Conservation (phyloP, 768 basidiomycete species). For the Hericium erinaceus region DNA sequence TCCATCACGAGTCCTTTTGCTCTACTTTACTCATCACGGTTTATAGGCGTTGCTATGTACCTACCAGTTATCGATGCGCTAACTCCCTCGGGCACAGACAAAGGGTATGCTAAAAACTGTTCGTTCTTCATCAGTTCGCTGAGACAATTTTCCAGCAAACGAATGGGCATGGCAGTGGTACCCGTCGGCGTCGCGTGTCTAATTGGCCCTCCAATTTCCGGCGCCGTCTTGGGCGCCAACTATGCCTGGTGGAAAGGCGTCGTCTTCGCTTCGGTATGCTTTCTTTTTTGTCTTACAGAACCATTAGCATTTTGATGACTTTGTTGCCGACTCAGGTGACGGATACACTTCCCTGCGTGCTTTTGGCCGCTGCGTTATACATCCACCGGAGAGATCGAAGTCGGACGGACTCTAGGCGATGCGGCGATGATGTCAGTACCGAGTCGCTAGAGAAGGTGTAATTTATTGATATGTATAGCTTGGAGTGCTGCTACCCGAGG, state of each 20-base stretch:
- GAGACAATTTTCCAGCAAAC: not conserved
- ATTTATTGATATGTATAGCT: too few species aligned
- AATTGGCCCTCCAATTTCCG: not conserved
- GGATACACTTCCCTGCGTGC: not conserved
- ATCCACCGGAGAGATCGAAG: not conserved
- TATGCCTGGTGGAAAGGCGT: not conserved
- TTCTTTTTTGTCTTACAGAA: not conserved
- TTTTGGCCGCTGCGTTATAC: not conserved
- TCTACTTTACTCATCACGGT: not conserved
- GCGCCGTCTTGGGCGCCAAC: not conserved
- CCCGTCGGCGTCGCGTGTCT: not conserved
- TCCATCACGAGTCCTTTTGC: not conserved
- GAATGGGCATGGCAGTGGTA: not conserved
- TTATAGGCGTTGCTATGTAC: not conserved
- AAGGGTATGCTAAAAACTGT: not conserved
- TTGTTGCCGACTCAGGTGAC: not conserved
- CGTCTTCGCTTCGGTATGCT: not conserved
- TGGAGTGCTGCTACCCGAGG: too few species aligned
- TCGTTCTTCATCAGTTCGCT: not conserved
- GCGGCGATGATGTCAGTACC: too few species aligned
- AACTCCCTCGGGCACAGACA: not conserved
- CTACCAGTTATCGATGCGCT: not conserved
- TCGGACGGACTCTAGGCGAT: too few species aligned
- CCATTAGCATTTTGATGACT: not conserved
- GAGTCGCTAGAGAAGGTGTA: too few species aligned